Evolutionary conservation across 495 filamentous ascomycete genomes (phyloP).

Genomic region (Emericellopsis terricola): DNA sequence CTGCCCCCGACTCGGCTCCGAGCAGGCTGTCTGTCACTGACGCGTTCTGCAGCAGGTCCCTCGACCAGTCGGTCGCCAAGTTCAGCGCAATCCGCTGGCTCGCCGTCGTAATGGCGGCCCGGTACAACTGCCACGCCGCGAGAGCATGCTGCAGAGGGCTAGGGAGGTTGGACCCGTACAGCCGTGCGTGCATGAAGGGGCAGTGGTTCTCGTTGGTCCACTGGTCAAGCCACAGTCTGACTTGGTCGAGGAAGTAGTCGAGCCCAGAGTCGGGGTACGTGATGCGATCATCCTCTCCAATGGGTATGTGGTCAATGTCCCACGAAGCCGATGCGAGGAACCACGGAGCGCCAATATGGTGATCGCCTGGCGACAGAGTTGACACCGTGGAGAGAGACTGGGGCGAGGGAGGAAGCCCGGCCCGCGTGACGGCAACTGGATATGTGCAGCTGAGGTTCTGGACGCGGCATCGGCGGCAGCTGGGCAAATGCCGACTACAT

Average conservation of each 20-base stretch:
- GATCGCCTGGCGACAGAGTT: too few species aligned
- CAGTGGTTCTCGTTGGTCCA: conserved; percentile 9
- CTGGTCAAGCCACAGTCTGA: conserved; percentile 6
- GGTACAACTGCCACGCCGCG: conserved; percentile 7
- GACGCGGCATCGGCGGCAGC: not conserved
- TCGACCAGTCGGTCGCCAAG: not conserved
- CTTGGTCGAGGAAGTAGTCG: conserved; percentile 2
- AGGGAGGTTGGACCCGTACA: conserved; percentile 14
- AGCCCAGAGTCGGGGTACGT: not conserved
- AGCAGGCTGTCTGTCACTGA: not conserved
- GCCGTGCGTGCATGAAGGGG: conserved; percentile 18
- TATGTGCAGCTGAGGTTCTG: too few species aligned
- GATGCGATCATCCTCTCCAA: not conserved
- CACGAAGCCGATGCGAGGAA: conserved; percentile 3
- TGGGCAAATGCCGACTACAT: too few species aligned
- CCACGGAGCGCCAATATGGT: not conserved
- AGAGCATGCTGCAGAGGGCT: conserved; percentile 13
- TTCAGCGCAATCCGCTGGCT: conserved; percentile 5
- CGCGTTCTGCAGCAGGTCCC: not conserved
- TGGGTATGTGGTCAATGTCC: conserved; percentile 1
- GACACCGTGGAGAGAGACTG: too few species aligned
- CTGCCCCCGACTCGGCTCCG: too few species aligned
- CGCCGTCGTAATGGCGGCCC: not conserved
- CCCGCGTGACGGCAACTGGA: too few species aligned
- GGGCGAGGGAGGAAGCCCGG: too few species aligned